phyloP scores from a whole-genome alignment of 371 early-diverging fungal species.

The Mortierella sp. region DNA sequence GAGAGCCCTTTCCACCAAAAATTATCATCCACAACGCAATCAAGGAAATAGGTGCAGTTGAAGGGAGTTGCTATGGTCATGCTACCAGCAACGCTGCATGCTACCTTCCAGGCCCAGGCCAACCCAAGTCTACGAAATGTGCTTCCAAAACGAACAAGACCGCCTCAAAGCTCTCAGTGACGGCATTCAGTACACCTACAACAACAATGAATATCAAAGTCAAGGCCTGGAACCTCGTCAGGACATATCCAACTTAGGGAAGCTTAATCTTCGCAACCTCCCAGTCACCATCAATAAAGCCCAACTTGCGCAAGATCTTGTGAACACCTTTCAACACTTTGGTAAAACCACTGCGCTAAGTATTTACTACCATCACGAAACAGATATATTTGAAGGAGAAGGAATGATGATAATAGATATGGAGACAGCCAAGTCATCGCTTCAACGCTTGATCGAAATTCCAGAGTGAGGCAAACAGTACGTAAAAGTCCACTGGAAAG shows the following conservation, averaged over 20 bases:
- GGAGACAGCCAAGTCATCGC: neutral
- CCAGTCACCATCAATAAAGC: neutral
- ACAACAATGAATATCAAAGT: neutral
- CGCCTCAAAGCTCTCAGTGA: neutral
- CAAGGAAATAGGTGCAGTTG: neutral
- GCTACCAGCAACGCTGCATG: neutral
- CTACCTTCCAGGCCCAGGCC: too few relatives aligned
- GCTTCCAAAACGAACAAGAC: neutral
- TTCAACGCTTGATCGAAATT: neutral
- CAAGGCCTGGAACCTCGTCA: neutral
- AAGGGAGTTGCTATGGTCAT: slow-evolving; percentile 1
- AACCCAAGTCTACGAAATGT: neutral
- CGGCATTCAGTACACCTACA: neutral
- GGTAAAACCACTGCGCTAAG: neutral
- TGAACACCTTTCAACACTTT: neutral
- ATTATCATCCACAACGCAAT: neutral
- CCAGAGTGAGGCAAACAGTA: neutral
- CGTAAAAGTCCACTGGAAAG: neutral
- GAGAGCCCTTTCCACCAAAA: neutral
- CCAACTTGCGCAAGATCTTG: neutral
- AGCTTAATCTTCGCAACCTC: neutral
- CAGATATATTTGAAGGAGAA: slow-evolving; percentile 2
- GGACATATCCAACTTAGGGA: neutral
- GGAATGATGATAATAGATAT: neutral
- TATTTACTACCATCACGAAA: neutral